Evolutionary conservation across 2,329 filamentous ascomycete species (phyloP), one percentile per base, ranked within the genome.

Genomic region (Aschersonia sp.): DNA sequence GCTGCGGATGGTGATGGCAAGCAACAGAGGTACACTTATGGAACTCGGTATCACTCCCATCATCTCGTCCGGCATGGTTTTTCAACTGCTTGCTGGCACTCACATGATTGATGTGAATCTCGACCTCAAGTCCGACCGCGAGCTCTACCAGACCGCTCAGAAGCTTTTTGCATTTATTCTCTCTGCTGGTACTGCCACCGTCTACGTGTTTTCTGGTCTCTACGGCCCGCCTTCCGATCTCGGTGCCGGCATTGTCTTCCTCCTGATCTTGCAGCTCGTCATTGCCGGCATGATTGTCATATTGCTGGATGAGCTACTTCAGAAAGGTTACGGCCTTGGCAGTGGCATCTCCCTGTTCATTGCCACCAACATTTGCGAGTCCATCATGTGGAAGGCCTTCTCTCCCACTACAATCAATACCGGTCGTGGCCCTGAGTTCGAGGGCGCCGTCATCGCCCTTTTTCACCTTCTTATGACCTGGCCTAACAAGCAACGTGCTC

Each of bases 71-170:
- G 92, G 92, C 71, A 98, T 98, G 92, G 89, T 98, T 63, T 98
- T 98, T 82, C 92, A 98, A 83, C 89, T 98, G 63, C 86, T 98
- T 56, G 92, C 92, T 64, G 92, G 92, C 65, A 98, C 92, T 68
- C 92, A 98, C 79, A 85, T 97, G 74, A 97, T 98, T 71, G 92
- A 98, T 68, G 91, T 98, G 77, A 97, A 98, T 80, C 86, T 98
- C 61, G 92, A 98, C 78, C 84, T 97, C 70, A 98, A 98, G 80
- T 92, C 91, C 69, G 92, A 98, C 72, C 92, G 92, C 71, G 92
- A 98, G 77, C 83, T 98, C 55, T 98, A 98, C 81, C 92, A 98
- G 77, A 98, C 91, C 55, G 92, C 94, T 49, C 92, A 98, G 79
- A 98, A 98, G 77, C 85, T 95, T 55, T 91, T 95, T 62, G 92